Percentiles rank a stretch among this genome's conserved stretches.
phyloP scores from a whole-genome alignment of 2,329 filamentous ascomycete species.

The Colletotrichum liaoningense region DNA sequence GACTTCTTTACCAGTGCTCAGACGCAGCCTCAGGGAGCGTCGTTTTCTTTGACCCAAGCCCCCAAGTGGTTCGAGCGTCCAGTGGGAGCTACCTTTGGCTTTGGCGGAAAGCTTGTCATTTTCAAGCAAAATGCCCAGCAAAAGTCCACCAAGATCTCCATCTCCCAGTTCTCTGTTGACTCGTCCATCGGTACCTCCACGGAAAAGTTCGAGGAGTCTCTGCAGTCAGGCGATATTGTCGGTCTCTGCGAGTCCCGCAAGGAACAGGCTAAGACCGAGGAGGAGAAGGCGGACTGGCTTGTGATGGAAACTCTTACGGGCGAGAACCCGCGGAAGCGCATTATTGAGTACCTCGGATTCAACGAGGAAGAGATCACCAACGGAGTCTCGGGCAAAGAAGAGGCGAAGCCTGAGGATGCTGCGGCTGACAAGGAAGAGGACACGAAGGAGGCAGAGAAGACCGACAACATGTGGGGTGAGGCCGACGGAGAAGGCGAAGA shows the following conservation, averaged over 20 bases:
- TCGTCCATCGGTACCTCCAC: conserved; percentile 85
- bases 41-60: conserved; percentile 86
- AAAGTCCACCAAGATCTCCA: conserved; percentile 79
- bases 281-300: conserved; percentile 96
- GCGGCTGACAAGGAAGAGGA: conserved; percentile 44
- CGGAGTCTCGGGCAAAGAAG: conserved; percentile 54
- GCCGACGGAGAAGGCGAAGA: conserved; percentile 71
- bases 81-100: conserved; percentile 89
- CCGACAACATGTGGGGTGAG: conserved; percentile 83
- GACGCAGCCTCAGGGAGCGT: conserved; percentile 88
- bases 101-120: conserved; percentile 90
- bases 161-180: conserved; percentile 91
- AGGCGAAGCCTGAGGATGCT: conserved; percentile 45
- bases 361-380: conserved; percentile 67
- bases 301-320: conserved; percentile 91
- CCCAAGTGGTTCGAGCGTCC: conserved; percentile 93
- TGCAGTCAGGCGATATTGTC: conserved; percentile 81
- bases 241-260: conserved; percentile 85
- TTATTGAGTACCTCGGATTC: conserved; percentile 93
- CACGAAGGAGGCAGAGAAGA: conserved; percentile 55
- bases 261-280: conserved; percentile 80
- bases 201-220: conserved; percentile 85
- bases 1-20: conserved; percentile 97
- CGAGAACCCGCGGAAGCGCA: conserved; percentile 84
- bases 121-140: conserved; percentile 71